Conservation (phyloP, 2,329 filamentous ascomycete species). For the Fusarium transvaalense region DNA sequence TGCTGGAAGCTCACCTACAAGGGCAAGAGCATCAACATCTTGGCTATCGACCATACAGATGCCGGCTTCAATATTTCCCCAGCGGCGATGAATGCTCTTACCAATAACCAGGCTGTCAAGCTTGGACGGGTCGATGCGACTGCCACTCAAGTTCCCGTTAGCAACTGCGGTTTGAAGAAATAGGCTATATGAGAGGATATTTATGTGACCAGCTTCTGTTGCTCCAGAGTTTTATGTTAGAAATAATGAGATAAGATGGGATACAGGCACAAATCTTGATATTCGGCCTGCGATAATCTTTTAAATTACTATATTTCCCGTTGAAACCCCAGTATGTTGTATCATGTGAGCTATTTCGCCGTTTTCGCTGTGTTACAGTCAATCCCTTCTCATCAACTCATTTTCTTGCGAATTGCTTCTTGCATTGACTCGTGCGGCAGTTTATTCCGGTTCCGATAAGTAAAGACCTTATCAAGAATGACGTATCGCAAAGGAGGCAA, state of each 20-base stretch:
- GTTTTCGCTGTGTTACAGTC: background rate
- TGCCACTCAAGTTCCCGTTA: conserved; percentile 58
- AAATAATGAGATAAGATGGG: too few relatives aligned
- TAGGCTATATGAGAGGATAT: background rate
- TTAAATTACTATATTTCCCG: too few relatives aligned
- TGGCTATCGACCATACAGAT: conserved; percentile 65
- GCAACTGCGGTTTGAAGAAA: conserved; percentile 54
- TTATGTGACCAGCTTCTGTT: too few relatives aligned
- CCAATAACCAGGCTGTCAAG: conserved; percentile 61
- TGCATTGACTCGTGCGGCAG: background rate
- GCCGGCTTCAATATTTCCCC: conserved; percentile 68
- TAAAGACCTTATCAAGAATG: background rate
- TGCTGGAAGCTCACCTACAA: conserved; percentile 69
- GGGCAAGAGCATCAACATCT: conserved; percentile 64
- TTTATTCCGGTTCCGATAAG: rapidly evolving
- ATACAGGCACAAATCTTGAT: too few relatives aligned
- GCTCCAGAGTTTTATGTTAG: too few relatives aligned
- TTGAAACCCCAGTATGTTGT: background rate
- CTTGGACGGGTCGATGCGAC: conserved; percentile 66
- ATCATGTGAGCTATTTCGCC: rapidly evolving
- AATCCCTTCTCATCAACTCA: too few relatives aligned
- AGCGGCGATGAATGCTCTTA: conserved; percentile 67
- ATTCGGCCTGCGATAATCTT: too few relatives aligned
- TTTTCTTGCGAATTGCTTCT: background rate
- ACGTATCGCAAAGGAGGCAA: background rate